phyloP scores from a whole-genome alignment of 441 rosid species.

The Sinapis alba region DNA sequence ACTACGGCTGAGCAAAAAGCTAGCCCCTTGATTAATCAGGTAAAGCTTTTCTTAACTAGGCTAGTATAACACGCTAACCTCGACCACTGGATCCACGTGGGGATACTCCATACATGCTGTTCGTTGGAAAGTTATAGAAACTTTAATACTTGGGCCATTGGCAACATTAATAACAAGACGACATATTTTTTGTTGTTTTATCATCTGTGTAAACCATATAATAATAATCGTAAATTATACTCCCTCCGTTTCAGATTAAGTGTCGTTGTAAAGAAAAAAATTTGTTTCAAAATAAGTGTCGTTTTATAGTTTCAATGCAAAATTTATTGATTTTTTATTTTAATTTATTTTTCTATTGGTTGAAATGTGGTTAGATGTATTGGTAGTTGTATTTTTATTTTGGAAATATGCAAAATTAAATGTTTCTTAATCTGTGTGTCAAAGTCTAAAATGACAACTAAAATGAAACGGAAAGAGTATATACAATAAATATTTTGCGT shows the following conservation, averaged over 20 bases:
- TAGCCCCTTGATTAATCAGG: slow-evolving; percentile 5
- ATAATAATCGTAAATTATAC: neutral
- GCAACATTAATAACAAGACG: slow-evolving; percentile 14
- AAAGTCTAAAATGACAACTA: too few species aligned
- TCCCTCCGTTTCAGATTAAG: too few species aligned
- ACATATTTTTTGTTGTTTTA: slow-evolving; percentile 18
- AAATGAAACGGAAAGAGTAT: too few species aligned
- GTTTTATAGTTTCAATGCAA: too few species aligned
- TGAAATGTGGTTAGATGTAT: too few species aligned
- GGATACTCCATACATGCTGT: neutral
- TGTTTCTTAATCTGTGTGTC: too few species aligned
- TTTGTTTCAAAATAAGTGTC: too few species aligned
- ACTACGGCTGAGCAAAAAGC: slow-evolving; percentile 19
- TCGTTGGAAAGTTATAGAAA: slow-evolving; percentile 22
- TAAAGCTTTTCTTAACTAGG: neutral
- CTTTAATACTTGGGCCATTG: slow-evolving; percentile 16
- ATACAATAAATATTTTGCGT: neutral
- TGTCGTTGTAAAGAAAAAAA: too few species aligned
- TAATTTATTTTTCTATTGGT: too few species aligned
- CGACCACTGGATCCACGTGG: slow-evolving; percentile 29
- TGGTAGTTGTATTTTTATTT: too few species aligned
- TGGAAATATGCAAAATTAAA: too few species aligned
- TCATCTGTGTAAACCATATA: neutral
- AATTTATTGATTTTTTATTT: too few species aligned
- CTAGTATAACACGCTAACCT: slow-evolving; percentile 8